Conservation (phyloP, 208 protist species). For the Acanthamoeba lugdunensis region DNA sequence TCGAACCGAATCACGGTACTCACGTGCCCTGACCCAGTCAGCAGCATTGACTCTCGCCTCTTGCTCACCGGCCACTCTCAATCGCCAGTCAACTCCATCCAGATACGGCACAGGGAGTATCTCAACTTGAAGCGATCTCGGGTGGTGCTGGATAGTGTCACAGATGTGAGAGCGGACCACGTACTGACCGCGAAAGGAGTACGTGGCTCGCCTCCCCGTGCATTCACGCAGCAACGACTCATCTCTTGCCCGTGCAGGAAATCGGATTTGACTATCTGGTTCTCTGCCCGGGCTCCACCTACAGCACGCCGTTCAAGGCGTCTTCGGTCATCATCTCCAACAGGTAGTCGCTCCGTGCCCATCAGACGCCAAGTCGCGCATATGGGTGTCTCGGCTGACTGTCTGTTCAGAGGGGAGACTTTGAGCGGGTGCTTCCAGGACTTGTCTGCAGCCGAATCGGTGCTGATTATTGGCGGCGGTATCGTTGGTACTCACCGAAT, state of each 20-base stretch:
- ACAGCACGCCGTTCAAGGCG: conserved; percentile 75
- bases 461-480: conserved; percentile 47
- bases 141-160: conserved; percentile 8
- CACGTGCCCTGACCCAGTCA: neutral
- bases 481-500: neutral
- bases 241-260: neutral
- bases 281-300: conserved; percentile 74
- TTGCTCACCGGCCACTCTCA: neutral
- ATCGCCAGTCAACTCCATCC: conserved; percentile 14
- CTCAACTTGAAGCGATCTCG: conserved; percentile 17
- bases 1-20: conserved; percentile 76
- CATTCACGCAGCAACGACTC: neutral
- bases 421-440: conserved; percentile 46
- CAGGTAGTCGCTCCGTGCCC: neutral
- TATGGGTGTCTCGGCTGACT: neutral
- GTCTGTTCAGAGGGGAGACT: conserved; percentile 5
- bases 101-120: conserved; percentile 27
- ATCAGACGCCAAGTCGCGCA: neutral
- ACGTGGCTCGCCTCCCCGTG: neutral
- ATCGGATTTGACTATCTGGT: conserved; percentile 78
- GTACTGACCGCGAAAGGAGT: neutral
- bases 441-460: neutral
- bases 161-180: neutral
- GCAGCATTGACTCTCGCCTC: neutral
- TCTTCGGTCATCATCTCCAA: conserved; percentile 70